phyloP scores from a whole-genome alignment of 345 rosid genomes.

The Mercurialis annua region DNA sequence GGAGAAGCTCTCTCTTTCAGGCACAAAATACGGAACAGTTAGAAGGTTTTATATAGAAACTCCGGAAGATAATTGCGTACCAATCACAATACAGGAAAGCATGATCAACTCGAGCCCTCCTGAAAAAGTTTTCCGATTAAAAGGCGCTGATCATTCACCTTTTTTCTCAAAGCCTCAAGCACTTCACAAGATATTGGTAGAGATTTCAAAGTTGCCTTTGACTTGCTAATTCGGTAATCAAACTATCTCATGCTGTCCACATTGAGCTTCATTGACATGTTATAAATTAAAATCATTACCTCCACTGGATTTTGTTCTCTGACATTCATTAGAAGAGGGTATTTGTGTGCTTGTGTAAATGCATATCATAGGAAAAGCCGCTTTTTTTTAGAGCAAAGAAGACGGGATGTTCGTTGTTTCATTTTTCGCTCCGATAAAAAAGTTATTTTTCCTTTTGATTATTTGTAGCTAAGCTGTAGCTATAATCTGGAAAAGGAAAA shows the following conservation, averaged over 20 bases:
- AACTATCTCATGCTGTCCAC: neutral
- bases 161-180: constrained; percentile 99
- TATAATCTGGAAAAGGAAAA: neutral
- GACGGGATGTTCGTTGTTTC: constrained; percentile 14
- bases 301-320: neutral
- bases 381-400: constrained; percentile 7
- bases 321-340: neutral
- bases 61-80: constrained; percentile 76
- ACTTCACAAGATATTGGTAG: constrained; percentile 76
- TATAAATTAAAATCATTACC: constrained; percentile 7
- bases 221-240: constrained; percentile 16
- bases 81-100: constrained; percentile 61
- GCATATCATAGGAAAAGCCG: constrained; percentile 15
- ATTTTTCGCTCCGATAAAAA: neutral
- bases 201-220: constrained; percentile 58
- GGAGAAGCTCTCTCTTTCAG: constrained; percentile 81
- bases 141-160: constrained; percentile 96
- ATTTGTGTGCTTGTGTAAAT: constrained; percentile 18
- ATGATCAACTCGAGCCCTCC: constrained; percentile 81
- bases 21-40: constrained; percentile 62
- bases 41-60: constrained; percentile 80
- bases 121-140: constrained; percentile 65
- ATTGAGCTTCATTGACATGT: constrained; percentile 1
- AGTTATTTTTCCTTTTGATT: constrained; percentile 8
- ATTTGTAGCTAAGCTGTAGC: constrained; percentile 12